A percentile compares a stretch with the other conserved stretches of the same genome.
phyloP scores from a whole-genome alignment of 805 yeast species.

The Kodamaea hsintzibuensis region DNA sequence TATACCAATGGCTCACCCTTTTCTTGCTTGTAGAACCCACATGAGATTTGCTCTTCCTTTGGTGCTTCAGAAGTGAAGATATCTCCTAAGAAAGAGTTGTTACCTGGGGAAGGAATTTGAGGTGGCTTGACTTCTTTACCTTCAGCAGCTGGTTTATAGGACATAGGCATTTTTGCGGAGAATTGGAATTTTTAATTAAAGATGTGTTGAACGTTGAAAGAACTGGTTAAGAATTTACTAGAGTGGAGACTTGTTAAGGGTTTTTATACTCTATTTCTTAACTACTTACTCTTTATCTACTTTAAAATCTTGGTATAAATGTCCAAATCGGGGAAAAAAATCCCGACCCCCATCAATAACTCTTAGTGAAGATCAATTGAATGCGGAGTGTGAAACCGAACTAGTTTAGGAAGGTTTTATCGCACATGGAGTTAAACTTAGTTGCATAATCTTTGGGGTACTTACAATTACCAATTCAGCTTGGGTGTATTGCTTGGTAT shows the following conservation, averaged over 20 bases:
- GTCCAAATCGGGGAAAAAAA: slow-evolving; percentile 9
- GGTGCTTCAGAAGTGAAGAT: slow-evolving; percentile 61
- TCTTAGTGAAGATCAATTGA: background rate
- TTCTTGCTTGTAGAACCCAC: slow-evolving; percentile 73
- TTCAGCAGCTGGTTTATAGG: slow-evolving; percentile 52
- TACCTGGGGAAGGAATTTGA: slow-evolving; percentile 61
- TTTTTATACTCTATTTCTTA: background rate
- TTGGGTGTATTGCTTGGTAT: too few relatives aligned
- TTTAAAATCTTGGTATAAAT: background rate
- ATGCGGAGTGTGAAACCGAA: background rate
- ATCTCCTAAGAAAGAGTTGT: slow-evolving; percentile 71
- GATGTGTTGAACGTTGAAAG: background rate
- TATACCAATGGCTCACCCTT: slow-evolving; percentile 69
- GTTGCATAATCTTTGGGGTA: background rate
- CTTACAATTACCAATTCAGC: too few relatives aligned
- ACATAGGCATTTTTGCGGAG: slow-evolving; percentile 50
- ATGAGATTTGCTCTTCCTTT: slow-evolving; percentile 56
- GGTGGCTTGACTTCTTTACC: slow-evolving; percentile 58
- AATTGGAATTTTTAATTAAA: background rate
- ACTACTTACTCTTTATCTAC: background rate
- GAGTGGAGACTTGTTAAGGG: background rate
- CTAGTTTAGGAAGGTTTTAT: background rate
- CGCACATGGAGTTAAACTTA: background rate
- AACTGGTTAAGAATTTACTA: background rate
- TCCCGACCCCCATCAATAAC: slow-evolving; percentile 2